These are phyloP conservation scores for Hypoxylon sp. DNA, from an alignment of 2,329 filamentous ascomycete genomes.

Conservation along the genomic window DNA sequence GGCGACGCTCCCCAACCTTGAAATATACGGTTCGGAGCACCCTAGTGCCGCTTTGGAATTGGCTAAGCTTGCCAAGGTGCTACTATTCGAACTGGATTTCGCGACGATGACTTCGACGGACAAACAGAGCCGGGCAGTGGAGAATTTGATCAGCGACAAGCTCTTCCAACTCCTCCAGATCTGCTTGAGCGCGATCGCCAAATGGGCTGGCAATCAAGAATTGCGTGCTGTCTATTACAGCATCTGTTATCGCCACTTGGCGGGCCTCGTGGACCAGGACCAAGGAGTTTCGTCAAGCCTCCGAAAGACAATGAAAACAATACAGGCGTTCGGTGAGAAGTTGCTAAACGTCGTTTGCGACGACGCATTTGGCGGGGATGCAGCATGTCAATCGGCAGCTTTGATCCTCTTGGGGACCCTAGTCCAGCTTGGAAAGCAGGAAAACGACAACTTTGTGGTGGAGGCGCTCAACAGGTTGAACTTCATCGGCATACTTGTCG, in stretches of 20 bases:
- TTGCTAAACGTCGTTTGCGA: constrained; percentile 91
- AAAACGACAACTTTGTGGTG: constrained; percentile 80
- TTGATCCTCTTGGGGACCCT: constrained; percentile 85
- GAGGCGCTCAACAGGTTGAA: constrained; percentile 87
- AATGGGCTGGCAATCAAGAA: constrained; percentile 76
- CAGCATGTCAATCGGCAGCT: constrained; percentile 85
- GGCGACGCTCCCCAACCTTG: constrained; percentile 87
- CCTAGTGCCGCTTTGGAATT: constrained; percentile 80
- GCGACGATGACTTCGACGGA: constrained; percentile 56
- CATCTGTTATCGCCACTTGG: constrained; percentile 89
- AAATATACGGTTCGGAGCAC: constrained; percentile 78
- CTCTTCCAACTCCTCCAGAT: constrained; percentile 92
- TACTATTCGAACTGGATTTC: constrained; percentile 79
- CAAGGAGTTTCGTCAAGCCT: constrained; percentile 62
- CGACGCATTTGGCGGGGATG: constrained; percentile 88
- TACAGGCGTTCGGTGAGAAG: constrained; percentile 76
- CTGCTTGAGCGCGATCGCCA: constrained; percentile 82
- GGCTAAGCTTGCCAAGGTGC: constrained; percentile 78
- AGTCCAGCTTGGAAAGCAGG: constrained; percentile 78
- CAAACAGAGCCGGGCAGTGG: constrained; percentile 62
- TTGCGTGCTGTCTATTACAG: constrained; percentile 90
- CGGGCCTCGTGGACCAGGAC: constrained; percentile 72
- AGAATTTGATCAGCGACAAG: constrained; percentile 87
- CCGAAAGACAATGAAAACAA: constrained; percentile 78
- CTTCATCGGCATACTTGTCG: constrained; percentile 90